phyloP scores from a whole-genome alignment of 1,284 basidiomycete genomes.

The Peniophora sp. region DNA sequence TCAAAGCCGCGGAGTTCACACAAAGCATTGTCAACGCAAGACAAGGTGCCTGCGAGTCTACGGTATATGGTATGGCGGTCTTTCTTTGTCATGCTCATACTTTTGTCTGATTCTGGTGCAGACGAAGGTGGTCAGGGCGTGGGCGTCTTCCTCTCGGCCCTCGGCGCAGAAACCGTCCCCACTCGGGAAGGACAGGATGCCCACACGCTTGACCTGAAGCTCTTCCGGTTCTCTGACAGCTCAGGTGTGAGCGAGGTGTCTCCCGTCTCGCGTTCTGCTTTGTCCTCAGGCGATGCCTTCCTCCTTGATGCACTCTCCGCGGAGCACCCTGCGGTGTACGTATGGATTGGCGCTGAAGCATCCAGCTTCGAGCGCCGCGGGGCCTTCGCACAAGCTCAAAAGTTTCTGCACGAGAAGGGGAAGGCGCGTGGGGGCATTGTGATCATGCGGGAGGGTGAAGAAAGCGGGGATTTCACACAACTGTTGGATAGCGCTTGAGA shows the following conservation, averaged over 20 bases:
- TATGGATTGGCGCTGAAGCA: slow-evolving; percentile 48
- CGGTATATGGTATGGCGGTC: slow-evolving; percentile 40
- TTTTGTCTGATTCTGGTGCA: slow-evolving; percentile 11
- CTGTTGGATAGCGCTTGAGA: slow-evolving; percentile 9
- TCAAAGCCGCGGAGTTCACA: slow-evolving; percentile 53
- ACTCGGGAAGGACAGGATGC: slow-evolving; percentile 6
- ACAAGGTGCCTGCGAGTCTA: slow-evolving; percentile 32
- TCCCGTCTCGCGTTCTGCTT: slow-evolving; percentile 21
- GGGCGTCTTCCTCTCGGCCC: slow-evolving; percentile 37
- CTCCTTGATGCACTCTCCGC: slow-evolving; percentile 33
- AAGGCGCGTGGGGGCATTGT: slow-evolving; percentile 34
- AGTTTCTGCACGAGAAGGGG: slow-evolving; percentile 36
- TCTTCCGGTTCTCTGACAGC: slow-evolving; percentile 44
- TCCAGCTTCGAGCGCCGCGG: slow-evolving; percentile 41
- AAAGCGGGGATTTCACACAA: slow-evolving; percentile 34
- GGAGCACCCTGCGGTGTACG: slow-evolving; percentile 36
- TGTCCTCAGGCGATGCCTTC: slow-evolving; percentile 40
- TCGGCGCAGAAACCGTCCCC: slow-evolving; percentile 22
- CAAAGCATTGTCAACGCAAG: slow-evolving; percentile 36
- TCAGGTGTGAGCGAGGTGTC: slow-evolving; percentile 29
- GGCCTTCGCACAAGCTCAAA: slow-evolving; percentile 46
- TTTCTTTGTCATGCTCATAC: not conserved
- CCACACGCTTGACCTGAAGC: slow-evolving; percentile 14
- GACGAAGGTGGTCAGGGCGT: slow-evolving; percentile 44
- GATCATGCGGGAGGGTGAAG: slow-evolving; percentile 43